Conservation (phyloP, 1,284 basidiomycete genomes). For the Sporisorium exsertum region DNA sequence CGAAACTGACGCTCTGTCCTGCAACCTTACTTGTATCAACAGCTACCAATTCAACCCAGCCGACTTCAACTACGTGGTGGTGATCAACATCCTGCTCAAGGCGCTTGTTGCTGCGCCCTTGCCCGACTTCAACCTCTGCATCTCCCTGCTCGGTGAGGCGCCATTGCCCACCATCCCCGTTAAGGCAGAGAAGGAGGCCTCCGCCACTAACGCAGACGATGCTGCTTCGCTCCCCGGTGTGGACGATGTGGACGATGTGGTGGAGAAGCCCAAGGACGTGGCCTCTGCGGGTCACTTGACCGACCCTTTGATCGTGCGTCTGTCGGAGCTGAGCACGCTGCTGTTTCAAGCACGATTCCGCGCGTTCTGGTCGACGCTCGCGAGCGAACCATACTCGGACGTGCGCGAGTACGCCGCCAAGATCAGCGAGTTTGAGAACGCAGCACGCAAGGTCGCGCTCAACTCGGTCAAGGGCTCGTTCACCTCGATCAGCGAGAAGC, state of each 20-base stretch:
- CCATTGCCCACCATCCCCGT: conserved; percentile 39
- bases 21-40: conserved; percentile 11
- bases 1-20: conserved; percentile 14
- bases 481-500: conserved; percentile 78
- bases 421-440: conserved; percentile 82
- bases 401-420: conserved; percentile 87
- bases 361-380: conserved; percentile 80
- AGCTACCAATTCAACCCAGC: conserved; percentile 97
- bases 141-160: conserved; percentile 84
- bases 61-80: conserved; percentile 90
- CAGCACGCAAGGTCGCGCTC: conserved; percentile 80
- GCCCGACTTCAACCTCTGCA: conserved; percentile 89
- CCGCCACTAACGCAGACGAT: conserved; percentile 26
- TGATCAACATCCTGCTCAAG: conserved; percentile 94
- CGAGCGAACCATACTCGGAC: conserved; percentile 74
- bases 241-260: conserved; percentile 40
- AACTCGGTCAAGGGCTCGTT: conserved; percentile 83
- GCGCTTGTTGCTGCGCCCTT: conserved; percentile 84
- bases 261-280: conserved; percentile 69
- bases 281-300: conserved; percentile 61
- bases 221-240: conserved; percentile 38
- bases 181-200: conserved; percentile 49
- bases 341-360: conserved; percentile 90
- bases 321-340: conserved; percentile 80
- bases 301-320: conserved; percentile 77